Base-by-base conservation (phyloP, 371 early-diverging fungal species). In the Catenaria anguillulae region DNA sequence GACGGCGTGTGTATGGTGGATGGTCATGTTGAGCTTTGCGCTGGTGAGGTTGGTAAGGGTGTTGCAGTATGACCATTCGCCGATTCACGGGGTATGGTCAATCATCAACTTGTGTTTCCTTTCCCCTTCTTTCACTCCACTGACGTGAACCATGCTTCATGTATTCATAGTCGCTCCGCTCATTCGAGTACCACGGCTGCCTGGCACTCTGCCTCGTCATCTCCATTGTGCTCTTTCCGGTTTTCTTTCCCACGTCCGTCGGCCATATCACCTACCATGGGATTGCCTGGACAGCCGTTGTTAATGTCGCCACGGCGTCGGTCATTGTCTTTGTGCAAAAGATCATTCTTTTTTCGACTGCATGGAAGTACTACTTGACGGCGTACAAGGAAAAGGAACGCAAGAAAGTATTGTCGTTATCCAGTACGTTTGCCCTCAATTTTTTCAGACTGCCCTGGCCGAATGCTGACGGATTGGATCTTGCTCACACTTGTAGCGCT, bases 341-440 rank as follows among this genome's bases (percentile, higher is more conserved):
- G 24, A 24, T 56, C 4, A 8, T 17, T n/a, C 19, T 56, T 24
- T 56, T 29, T 24, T 8, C 31, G 21, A 56, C 37, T 23, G 34
- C 56, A 10, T 33, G 37, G 56, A 56, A 24, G n/a, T 56, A 34
- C 37, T 56, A 56, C 56, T 36, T n/a, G n/a, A 37, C 34, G 23
- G 56, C 56, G 23, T 56, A 34, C 37, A 10, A 24, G 4, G 23
- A 23, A 17, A 33, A 37, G 56, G 56, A 56, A 24, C 23, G 10
- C 15, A 19, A 24, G 19, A 33, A 37, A 10, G 37, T 34, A 8
- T 56, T 56, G n/a, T 24, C 56, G 24, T 36, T 46, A 1, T 21
- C 46, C n/a, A 46, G 46, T 46, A 46, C 24, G 46, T 24, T 46
- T 17, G 6, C 24, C 4, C 24, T 46, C 17, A 21, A 17, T 10